Percentiles rank a stretch among this genome's conserved stretches.
Conservation (phyloP, 1,284 basidiomycete genomes). For the Volvariella surrecta region DNA sequence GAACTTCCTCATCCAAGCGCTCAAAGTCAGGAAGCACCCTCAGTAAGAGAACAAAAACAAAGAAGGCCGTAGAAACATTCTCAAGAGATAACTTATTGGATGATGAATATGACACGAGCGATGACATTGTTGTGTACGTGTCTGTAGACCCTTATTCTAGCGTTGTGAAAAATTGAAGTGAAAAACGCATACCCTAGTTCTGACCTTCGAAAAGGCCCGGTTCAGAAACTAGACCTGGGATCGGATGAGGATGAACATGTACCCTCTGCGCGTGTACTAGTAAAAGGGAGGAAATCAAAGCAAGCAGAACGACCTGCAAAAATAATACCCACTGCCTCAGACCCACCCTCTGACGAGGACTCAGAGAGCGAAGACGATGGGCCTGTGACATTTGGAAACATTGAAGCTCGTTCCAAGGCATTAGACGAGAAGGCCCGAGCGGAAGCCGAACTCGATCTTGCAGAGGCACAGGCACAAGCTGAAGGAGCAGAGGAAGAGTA, state of each 20-base stretch:
- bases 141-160: too few relatives aligned
- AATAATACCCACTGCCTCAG: conserved; percentile 43
- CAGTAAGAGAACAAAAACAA: too few relatives aligned
- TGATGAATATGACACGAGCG: conserved; percentile 36
- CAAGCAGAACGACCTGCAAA: conserved; percentile 38
- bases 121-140: too few relatives aligned
- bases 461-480: conserved; percentile 57
- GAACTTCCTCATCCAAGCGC: neutral
- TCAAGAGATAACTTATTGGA: conserved; percentile 1
- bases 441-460: conserved; percentile 61
- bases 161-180: neutral
- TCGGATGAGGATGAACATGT: conserved; percentile 50
- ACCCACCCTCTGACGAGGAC: conserved; percentile 31
- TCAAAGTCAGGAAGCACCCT: neutral
- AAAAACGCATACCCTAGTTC: conserved; percentile 19
- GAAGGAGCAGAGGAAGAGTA: conserved; percentile 38
- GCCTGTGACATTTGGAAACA: conserved; percentile 63
- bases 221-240: conserved; percentile 62
- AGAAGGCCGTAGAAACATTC: too few relatives aligned
- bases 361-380: conserved; percentile 51
- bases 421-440: conserved; percentile 57
- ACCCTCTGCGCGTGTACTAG: conserved; percentile 20
- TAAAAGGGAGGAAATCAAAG: conserved; percentile 42
- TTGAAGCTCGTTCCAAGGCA: conserved; percentile 68
- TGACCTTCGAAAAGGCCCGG: conserved; percentile 38